Evolutionary conservation across 1,284 basidiomycete species (phyloP), one percentile per base, ranked within the genome.

Genomic region (Boletellus deceptivus): DNA sequence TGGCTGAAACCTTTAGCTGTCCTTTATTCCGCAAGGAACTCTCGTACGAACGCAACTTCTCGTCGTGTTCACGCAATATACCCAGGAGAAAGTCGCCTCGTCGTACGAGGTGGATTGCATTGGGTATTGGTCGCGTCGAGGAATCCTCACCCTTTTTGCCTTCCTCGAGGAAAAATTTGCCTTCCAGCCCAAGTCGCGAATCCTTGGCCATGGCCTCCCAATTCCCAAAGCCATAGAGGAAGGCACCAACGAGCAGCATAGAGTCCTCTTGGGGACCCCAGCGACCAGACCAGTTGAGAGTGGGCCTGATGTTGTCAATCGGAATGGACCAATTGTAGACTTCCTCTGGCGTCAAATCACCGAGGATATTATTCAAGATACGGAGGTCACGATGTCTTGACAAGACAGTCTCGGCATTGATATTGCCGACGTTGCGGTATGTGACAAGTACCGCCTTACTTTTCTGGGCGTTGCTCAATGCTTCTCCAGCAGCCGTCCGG

Each of bases 151-250:
- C 84, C 71, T 96, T 96, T 71, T 96, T 96, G 62, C 87, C 91
- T 67, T 98, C 95, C 65, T 98, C 97, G 40, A 99, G 79, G 83
- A 98, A 99, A 74, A 99, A 96, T 68, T 96, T 97, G 69, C 89
- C 93, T 3, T 86, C 80, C 17, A 99, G 79, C 4, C 85, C 84
- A 3, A 99, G 83, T 49, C 84, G 82, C 3, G 83, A 71, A 68
- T 99, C 97, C 65, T 91, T 91, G 63, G 89, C 83, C 77, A 99
- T 98, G 40, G 83, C 79, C 67, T 99, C 97, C 97, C 97, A 99
- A 59, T 90, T 92, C 17, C 95, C 95, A 67, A 99, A 97, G 22
- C 97, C 97, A 62, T 99, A 90, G 43, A 89, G 69, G 78, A 83
- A 98, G 17, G 97, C 92, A 27, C 97, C 97, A 46, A 98, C 86